Evolutionary conservation across 345 rosid species (phyloP), one percentile per base, ranked within the genome.

Genomic region (Isatis tinctoria): DNA sequence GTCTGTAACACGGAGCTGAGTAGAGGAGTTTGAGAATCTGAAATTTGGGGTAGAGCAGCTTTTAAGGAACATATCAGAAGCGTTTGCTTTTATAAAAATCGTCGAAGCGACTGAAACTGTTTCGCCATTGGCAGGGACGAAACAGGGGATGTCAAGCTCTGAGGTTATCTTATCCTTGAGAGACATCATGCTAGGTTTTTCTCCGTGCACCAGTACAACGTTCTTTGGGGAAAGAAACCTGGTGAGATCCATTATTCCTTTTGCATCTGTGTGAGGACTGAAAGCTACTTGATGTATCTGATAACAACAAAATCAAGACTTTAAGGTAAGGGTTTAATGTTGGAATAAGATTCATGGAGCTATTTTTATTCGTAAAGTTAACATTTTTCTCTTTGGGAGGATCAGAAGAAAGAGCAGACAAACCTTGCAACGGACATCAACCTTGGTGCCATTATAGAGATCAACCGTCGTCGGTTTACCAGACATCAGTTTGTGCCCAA

Each of bases 351-450:
- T 28, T 26, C 13, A 39, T 10, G 53, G 17, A 47, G 52, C 3
- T 57, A 43, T 9, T 43, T 56, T 54, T 39, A 56, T 30, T 36
- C 10, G 33, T 37, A 20, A 47, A 13, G 35, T 5, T 33, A n/a
- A 41, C 65, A 18, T 17, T 16, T 27, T 17, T 28, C 40, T 8
- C 3, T 36, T 71, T 37, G 54, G 4, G 16, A 69, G 62, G 67
- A 65, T 16, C 36, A 67, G 35, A 58, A 28, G 70, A 48, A 44
- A 72, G 45, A 72, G 48, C 2, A 40, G 51, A 62, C 40, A 53
- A 61, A 93, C 98, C 98, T 91, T 88, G 86, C 99, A 95, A 78
- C 88, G 87, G 70, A 95, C 98, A 63, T 90, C 94, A 47, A 95
- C 87, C 74, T 83, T 88, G 18, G 88, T 92, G 69, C 87, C 87